Conservation (phyloP, 2,329 filamentous ascomycete genomes). For the Nannizziopsis barbatae region DNA sequence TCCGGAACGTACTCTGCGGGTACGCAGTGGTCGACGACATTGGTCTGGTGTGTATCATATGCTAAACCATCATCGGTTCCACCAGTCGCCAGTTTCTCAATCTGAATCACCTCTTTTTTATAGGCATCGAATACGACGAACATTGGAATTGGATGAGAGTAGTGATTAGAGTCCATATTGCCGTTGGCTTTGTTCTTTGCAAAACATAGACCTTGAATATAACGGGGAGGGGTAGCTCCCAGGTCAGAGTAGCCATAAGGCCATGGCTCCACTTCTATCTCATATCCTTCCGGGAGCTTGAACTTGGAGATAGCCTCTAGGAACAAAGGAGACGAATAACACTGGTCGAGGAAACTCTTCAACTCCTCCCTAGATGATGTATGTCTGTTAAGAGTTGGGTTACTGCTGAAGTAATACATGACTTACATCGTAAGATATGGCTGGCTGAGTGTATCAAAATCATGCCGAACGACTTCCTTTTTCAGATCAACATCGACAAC, state of each 20-base stretch:
- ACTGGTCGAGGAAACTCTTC: conserved; percentile 38
- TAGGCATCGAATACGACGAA: conserved; percentile 49
- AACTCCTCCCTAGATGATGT: conserved; percentile 34
- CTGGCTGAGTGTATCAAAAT: conserved; percentile 40
- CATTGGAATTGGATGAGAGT: conserved; percentile 50
- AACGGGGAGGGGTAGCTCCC: conserved; percentile 39
- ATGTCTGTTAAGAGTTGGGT: neutral
- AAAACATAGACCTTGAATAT: conserved; percentile 46
- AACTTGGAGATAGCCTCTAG: conserved; percentile 42
- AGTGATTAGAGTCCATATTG: conserved; percentile 51
- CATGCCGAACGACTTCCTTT: conserved; percentile 34
- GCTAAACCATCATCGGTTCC: conserved; percentile 40
- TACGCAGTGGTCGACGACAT: conserved; percentile 44
- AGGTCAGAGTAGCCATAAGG: conserved; percentile 45
- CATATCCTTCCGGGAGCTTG: conserved; percentile 45
- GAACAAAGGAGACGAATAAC: conserved; percentile 43
- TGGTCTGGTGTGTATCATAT: conserved; percentile 32
- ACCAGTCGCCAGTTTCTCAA: conserved; percentile 47
- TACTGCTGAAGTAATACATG: neutral
- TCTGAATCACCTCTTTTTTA: conserved; percentile 45
- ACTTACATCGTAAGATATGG: conserved; percentile 38
- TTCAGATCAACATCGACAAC: conserved; percentile 39
- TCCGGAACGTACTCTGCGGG: conserved; percentile 42
- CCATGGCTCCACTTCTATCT: conserved; percentile 47
- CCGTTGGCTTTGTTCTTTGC: conserved; percentile 37